A percentile compares a stretch with the other conserved stretches of the same genome.
Conservation (phyloP, 495 filamentous ascomycete genomes). For the Sporormia fimetaria region DNA sequence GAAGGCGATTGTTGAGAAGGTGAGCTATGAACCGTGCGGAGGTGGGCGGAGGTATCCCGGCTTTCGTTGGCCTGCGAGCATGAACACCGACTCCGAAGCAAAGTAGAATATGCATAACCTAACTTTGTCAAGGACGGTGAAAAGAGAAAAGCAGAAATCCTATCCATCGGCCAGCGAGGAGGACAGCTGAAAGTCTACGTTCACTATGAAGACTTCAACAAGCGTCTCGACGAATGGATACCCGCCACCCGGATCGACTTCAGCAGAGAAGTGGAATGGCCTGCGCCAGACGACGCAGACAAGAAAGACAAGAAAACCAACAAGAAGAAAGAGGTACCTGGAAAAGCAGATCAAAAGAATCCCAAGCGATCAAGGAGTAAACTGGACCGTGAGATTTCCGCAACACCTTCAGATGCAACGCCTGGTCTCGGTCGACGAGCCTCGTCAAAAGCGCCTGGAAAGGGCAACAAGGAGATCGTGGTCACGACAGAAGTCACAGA, state of each 20-base stretch:
- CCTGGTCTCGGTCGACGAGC: conserved; percentile 44
- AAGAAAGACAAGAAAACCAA: conserved; percentile 47
- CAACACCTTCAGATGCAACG: conserved; percentile 42
- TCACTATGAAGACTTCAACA: conserved; percentile 99
- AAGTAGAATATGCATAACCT: too few species aligned
- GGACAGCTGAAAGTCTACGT: conserved; percentile 52
- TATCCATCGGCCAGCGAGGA: conserved; percentile 75
- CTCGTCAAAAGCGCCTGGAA: conserved; percentile 47
- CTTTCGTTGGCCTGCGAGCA: too few species aligned
- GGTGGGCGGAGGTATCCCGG: background rate
- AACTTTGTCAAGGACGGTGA: conserved; percentile 56
- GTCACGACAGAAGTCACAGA: conserved; percentile 37
- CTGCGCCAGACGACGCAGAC: conserved; percentile 55
- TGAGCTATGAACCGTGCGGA: conserved; percentile 32
- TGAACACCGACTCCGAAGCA: conserved; percentile 4
- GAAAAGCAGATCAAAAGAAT: conserved; percentile 39
- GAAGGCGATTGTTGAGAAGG: conserved; percentile 62
- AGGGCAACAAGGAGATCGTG: conserved; percentile 48
- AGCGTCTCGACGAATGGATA: conserved; percentile 97
- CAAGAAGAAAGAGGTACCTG: conserved; percentile 30
- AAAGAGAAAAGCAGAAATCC: conserved; percentile 80
- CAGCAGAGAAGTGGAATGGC: conserved; percentile 64
- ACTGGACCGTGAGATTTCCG: conserved; percentile 47
- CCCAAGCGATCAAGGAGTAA: conserved; percentile 41
- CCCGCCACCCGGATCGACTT: conserved; percentile 71